Conservation (phyloP, 495 filamentous ascomycete genomes). For the Acidomyces sp. region DNA sequence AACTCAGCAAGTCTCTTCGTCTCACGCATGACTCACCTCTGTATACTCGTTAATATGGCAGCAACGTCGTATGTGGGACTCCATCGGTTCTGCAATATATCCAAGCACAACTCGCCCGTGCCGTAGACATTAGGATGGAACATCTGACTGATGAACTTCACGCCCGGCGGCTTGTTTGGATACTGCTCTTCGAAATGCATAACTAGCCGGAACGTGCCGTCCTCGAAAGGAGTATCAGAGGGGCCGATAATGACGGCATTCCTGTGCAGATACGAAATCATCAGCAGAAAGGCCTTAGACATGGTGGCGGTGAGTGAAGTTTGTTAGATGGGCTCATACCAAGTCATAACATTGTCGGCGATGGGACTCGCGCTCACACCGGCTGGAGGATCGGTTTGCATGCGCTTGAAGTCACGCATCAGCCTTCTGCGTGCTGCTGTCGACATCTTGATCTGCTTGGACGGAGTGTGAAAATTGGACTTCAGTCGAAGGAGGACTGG, state of each 20-base stretch:
- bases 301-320: neutral
- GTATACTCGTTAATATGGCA: slow-evolving; percentile 91
- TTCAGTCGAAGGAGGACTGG: neutral
- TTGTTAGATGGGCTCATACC: slow-evolving; percentile 41
- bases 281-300: no score
- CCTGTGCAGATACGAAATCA: no score
- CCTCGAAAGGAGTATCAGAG: slow-evolving; percentile 94
- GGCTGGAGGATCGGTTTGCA: slow-evolving; percentile 97
- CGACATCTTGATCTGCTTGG: slow-evolving; percentile 18
- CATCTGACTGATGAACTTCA: slow-evolving; percentile 98
- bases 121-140: slow-evolving; percentile 98
- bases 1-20: neutral
- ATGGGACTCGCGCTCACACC: slow-evolving; percentile 94
- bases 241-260: slow-evolving; percentile 98
- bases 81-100: slow-evolving; percentile 97
- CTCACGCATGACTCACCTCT: slow-evolving; percentile 50
- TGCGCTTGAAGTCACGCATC: slow-evolving; percentile 48
- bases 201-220: slow-evolving; percentile 91
- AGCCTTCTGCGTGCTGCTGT: slow-evolving; percentile 22
- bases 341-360: slow-evolving; percentile 98
- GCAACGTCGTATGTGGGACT: slow-evolving; percentile 98
- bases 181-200: slow-evolving; percentile 99
- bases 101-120: slow-evolving; percentile 89
- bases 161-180: slow-evolving; percentile 91
- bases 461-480: neutral